A percentile compares a stretch with the other conserved stretches of the same genome.
These are phyloP conservation scores for Cladophialophora chaetospira DNA, from an alignment of 2,329 filamentous ascomycete genomes.

Conservation along the genomic window DNA sequence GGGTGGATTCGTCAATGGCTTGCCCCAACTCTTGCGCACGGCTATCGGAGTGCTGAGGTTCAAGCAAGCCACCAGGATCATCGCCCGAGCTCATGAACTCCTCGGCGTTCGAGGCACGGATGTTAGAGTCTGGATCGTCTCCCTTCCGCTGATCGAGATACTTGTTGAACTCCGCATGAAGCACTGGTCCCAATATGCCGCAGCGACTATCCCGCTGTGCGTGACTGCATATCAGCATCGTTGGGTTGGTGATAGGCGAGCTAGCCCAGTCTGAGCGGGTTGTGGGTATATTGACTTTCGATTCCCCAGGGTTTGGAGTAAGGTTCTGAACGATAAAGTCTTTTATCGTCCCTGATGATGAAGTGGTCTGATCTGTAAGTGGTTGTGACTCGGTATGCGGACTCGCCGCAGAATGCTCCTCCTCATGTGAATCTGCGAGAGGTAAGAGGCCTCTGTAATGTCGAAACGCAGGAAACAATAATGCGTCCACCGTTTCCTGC, in stretches of 20 bases:
- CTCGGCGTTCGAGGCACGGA: not conserved
- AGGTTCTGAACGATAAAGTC: conserved; percentile 49
- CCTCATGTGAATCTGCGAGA: not conserved
- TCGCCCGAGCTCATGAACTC: not conserved
- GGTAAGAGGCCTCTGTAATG: conserved; percentile 66
- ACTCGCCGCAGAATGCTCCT: not conserved
- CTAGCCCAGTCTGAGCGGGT: conserved; percentile 58
- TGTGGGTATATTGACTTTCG: conserved; percentile 51
- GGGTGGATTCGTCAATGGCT: not conserved
- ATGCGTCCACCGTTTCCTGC: conserved; percentile 56
- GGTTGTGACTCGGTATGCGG: not conserved
- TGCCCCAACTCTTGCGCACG: not conserved
- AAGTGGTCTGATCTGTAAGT: not conserved
- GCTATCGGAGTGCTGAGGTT: too few species aligned
- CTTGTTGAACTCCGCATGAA: conserved; percentile 68
- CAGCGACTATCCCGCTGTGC: conserved; percentile 79
- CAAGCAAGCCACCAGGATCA: too few species aligned
- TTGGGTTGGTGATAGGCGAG: conserved; percentile 38
- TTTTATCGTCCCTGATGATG: conserved; percentile 40
- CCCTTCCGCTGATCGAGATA: conserved; percentile 13
- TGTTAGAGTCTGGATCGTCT: conserved; percentile 3
- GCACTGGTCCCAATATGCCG: conserved; percentile 73
- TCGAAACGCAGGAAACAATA: conserved; percentile 81
- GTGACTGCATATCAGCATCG: conserved; percentile 84
- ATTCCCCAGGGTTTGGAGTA: conserved; percentile 55